Conservation (phyloP, 192 early-diverging fungal genomes). For the Coemansia sp. region DNA sequence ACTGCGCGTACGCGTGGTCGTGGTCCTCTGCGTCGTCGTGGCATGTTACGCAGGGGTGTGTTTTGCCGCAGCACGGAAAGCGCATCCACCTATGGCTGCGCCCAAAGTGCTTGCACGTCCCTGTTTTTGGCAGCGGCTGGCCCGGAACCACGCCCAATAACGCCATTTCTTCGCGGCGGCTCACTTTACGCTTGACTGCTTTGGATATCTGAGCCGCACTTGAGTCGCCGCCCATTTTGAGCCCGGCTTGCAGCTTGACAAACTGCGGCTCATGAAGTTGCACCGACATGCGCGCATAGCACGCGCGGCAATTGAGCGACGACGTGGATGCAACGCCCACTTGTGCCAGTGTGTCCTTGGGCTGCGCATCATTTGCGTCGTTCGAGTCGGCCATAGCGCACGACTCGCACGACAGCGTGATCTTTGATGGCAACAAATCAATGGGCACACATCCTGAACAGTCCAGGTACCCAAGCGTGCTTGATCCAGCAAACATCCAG, state of each 20-base stretch:
- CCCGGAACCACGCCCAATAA: constrained; percentile 69
- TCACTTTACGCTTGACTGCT: constrained; percentile 35
- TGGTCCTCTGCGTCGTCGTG: constrained; percentile 79
- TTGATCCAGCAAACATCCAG: constrained; percentile 58
- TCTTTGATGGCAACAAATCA: constrained; percentile 74
- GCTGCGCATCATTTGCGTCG: background rate
- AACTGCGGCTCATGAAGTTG: constrained; percentile 56
- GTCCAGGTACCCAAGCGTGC: constrained; percentile 71
- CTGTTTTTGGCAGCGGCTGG: constrained; percentile 72
- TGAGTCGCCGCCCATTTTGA: constrained; percentile 27
- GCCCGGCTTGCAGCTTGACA: constrained; percentile 47
- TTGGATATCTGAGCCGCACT: constrained; percentile 47
- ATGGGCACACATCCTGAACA: constrained; percentile 64
- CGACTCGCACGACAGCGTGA: constrained; percentile 65
- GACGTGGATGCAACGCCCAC: constrained; percentile 26
- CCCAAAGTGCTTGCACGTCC: constrained; percentile 81
- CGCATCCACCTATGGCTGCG: constrained; percentile 89
- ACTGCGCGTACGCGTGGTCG: constrained; percentile 64
- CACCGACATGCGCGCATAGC: constrained; percentile 42
- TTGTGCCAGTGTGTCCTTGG: constrained; percentile 9
- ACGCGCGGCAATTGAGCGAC: constrained; percentile 30
- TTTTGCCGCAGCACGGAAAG: constrained; percentile 86
- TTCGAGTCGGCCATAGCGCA: constrained; percentile 58
- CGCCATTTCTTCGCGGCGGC: constrained; percentile 56
- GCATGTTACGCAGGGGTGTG: constrained; percentile 81